phyloP scores from a whole-genome alignment of 805 yeast genomes.

The Candida pseudoglaebosa region DNA sequence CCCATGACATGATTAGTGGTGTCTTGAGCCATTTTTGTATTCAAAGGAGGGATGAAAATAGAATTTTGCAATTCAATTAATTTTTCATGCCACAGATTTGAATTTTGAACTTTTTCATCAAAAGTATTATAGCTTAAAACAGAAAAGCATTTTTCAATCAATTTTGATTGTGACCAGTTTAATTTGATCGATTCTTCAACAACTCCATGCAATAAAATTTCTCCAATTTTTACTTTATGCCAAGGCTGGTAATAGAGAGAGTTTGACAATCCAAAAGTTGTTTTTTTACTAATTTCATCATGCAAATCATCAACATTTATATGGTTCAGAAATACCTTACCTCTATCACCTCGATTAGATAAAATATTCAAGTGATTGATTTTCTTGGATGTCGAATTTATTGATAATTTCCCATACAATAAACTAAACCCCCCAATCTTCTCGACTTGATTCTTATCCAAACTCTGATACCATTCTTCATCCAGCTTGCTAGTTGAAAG shows the following conservation, averaged over 20 bases:
- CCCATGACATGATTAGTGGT: constrained; percentile 33
- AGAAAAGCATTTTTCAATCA: constrained; percentile 51
- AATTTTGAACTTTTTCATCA: constrained; percentile 15
- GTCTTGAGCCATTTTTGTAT: constrained; percentile 14
- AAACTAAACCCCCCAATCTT: constrained; percentile 62
- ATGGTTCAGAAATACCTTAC: constrained; percentile 27
- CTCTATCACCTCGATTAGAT: constrained; percentile 47
- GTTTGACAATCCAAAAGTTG: constrained; percentile 62
- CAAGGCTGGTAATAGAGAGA: constrained; percentile 67
- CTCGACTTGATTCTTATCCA: constrained; percentile 19
- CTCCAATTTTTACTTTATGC: constrained; percentile 65
- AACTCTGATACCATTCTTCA: constrained; percentile 42
- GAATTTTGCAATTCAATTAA: constrained; percentile 47
- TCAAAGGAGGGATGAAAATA: constrained; percentile 70
- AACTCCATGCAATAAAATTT: constrained; percentile 17
- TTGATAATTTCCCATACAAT: constrained; percentile 47
- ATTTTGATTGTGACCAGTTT: constrained; percentile 26
- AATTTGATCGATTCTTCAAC: constrained; percentile 15
- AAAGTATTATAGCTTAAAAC: constrained; percentile 47
- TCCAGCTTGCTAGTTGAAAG: constrained; percentile 33
- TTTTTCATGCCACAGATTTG: constrained; percentile 19
- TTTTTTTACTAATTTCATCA: constrained; percentile 18
- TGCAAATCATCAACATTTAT: constrained; percentile 11
- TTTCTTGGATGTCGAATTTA: constrained; percentile 17
- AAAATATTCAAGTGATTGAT: constrained; percentile 40